Conservation (phyloP, 2,329 filamentous ascomycete species). For the Phialophora verrucosa region DNA sequence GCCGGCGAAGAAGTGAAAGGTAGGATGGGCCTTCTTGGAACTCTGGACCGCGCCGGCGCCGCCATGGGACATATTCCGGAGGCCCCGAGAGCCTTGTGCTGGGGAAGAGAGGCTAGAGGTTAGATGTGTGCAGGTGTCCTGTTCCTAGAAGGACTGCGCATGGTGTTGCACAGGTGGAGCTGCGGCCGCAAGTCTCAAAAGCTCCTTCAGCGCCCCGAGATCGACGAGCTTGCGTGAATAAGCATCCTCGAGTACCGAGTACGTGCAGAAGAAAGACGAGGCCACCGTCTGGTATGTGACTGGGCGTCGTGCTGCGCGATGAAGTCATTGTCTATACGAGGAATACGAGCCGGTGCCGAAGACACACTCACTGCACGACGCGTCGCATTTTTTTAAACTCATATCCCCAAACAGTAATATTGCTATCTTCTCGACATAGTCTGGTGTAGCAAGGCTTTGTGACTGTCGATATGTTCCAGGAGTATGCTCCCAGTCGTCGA, state of each 20-base stretch:
- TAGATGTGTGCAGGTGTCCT: conserved; percentile 1
- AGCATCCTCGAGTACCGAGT: conserved; percentile 11
- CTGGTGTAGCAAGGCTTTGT: background rate
- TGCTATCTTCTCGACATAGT: background rate
- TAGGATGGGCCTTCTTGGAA: conserved; percentile 41
- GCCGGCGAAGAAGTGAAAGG: conserved; percentile 87
- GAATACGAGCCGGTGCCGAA: background rate
- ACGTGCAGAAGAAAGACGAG: background rate
- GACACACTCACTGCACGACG: background rate
- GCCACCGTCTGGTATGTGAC: background rate
- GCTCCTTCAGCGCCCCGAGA: background rate
- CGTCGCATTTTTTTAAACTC: too few relatives aligned
- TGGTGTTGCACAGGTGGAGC: conserved; percentile 10
- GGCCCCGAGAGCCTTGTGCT: conserved; percentile 2
- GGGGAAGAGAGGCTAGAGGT: background rate
- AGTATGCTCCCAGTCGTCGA: too few relatives aligned
- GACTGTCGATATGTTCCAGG: too few relatives aligned
- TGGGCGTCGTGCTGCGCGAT: background rate
- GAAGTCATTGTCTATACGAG: conserved; percentile 10
- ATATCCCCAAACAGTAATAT: conserved; percentile 1
- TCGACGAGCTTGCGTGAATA: background rate
- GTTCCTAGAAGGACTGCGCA: conserved; percentile 10
- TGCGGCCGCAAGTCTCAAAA: background rate
- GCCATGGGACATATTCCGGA: conserved; percentile 35
- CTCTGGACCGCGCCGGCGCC: conserved; percentile 17